Conservation (phyloP, 352 stramenopile genomes). For the Pythium folliculosum region DNA sequence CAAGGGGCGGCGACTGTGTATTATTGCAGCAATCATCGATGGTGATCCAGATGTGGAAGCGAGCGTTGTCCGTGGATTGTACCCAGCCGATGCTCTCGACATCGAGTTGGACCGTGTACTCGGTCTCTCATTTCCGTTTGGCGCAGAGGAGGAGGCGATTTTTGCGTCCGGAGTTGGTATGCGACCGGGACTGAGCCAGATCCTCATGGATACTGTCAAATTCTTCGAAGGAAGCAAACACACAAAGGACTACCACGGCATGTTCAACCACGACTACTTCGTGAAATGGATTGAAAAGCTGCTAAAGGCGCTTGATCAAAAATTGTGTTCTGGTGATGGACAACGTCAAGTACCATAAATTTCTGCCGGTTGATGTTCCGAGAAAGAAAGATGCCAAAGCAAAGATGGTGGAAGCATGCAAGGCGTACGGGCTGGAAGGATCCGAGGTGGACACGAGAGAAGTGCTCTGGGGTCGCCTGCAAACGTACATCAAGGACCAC, state of each 20-base stretch:
- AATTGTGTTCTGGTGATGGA: not conserved
- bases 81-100: too few relatives aligned
- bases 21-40: not conserved
- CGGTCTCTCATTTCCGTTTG: not conserved
- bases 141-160: not conserved
- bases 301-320: not conserved
- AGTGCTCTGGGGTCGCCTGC: not conserved
- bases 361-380: not conserved
- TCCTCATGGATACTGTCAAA: conserved; percentile 11
- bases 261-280: conserved; percentile 29
- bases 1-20: not conserved
- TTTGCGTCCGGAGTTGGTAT: too few relatives aligned
- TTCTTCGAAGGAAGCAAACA: conserved; percentile 32
- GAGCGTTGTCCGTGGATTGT: too few relatives aligned
- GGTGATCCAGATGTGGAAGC: not conserved
- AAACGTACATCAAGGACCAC: not conserved
- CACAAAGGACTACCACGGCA: conserved; percentile 31
- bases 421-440: not conserved
- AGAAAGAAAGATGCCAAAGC: not conserved
- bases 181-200: too few relatives aligned
- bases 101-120: not conserved
- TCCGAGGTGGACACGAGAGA: not conserved
- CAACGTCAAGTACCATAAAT: not conserved
- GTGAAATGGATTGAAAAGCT: conserved; percentile 9
- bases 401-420: not conserved